These are phyloP conservation scores for Gnomoniopsis smithogilvyi DNA, from an alignment of 2,329 filamentous ascomycete species.

Conservation along the genomic window DNA sequence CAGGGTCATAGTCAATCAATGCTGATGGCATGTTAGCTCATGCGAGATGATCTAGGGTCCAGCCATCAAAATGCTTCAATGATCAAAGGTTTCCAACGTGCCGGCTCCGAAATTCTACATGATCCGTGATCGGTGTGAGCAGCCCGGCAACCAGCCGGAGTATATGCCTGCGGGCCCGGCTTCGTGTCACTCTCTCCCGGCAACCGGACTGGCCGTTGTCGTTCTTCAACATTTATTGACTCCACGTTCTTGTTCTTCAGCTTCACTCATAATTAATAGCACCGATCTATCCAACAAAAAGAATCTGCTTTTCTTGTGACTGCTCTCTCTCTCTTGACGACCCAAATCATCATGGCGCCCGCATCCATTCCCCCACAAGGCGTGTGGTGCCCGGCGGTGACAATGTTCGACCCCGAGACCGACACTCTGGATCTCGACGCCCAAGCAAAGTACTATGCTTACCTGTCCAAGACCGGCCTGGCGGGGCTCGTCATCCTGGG, in stretches of 20 bases:
- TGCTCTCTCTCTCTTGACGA: not conserved
- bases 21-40: too few relatives aligned
- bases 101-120: too few relatives aligned
- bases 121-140: too few relatives aligned
- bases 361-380: conserved; percentile 25
- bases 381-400: conserved; percentile 32
- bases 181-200: too few relatives aligned
- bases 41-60: too few relatives aligned
- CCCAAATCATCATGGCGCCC: conserved; percentile 6
- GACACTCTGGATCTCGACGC: conserved; percentile 27
- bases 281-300: not conserved
- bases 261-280: too few relatives aligned
- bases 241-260: not conserved
- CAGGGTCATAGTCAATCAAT: too few relatives aligned
- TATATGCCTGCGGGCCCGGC: too few relatives aligned
- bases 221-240: not conserved
- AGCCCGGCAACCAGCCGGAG: too few relatives aligned
- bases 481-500: conserved; percentile 30
- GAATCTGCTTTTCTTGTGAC: not conserved
- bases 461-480: conserved; percentile 27
- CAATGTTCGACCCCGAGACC: conserved; percentile 29
- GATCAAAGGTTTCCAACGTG: too few relatives aligned
- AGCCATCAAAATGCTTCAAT: too few relatives aligned
- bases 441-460: conserved; percentile 28
- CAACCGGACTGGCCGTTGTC: too few relatives aligned